Evolutionary conservation across 805 yeast species (phyloP), one percentile per base, ranked within the genome.

Genomic region (Priceomyces fermenticarens): DNA sequence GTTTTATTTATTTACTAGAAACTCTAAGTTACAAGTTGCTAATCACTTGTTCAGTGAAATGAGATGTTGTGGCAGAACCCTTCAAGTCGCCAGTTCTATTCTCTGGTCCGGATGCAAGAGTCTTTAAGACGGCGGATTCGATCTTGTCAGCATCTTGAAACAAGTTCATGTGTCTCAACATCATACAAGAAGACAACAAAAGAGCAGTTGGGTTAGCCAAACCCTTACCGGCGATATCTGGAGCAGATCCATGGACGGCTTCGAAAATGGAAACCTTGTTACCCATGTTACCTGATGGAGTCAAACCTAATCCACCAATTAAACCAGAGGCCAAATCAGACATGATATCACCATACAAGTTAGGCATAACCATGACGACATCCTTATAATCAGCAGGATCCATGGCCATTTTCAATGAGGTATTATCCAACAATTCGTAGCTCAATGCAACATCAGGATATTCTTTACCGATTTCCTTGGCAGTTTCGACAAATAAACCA

Each of bases 211-310:
- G 99, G 82, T 93, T 93, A 51, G 99, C 99, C 66, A 88, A 81
- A 65, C 96, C 95, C 79, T 93, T 88, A 63, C 99, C 99, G 48
- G 98, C 98, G 62, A 93, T 93, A 69, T 93, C 99, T 57, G 99
- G 99, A 49, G 99, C 99, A 44, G 98, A 90, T 68, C 99, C 99
- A 70, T 93, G 99, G 62, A 93, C 99, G 51, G 99, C 99, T 81
- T 93, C 99, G 68, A 93, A 93, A 65, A 93, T 91, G 42, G 97
- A 88, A 49, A 91, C 96, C 67, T 87, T 84, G 78, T 88, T 88
- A 77, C 99, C 99, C 90, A 93, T 93, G 82, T 93, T 93, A 68
- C 97, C 99, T 46, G 97, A 88, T 53, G 99, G 99, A 47, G 99
- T 93, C 67, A 93, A 81, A 73, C 99, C 99, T 62, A 91, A 81